These are phyloP conservation scores for Keithomyces neogunnii DNA, from an alignment of 2,329 filamentous ascomycete species.

Conservation along the genomic window DNA sequence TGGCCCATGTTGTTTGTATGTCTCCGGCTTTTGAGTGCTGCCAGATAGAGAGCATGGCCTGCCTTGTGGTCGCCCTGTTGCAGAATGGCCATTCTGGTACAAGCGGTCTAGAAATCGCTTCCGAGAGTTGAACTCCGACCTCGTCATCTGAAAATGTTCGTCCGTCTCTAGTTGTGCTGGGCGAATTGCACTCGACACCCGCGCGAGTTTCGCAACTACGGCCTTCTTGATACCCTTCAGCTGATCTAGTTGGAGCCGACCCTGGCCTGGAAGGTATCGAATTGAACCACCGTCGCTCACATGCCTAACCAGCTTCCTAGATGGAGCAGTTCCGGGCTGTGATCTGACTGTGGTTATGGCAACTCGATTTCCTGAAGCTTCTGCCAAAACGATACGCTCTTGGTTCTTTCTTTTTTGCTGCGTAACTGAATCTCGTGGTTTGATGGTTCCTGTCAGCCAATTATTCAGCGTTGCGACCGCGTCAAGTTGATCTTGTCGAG, in stretches of 20 bases:
- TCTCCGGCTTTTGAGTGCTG: background rate
- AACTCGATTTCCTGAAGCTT: conserved; percentile 15
- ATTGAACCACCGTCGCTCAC: conserved; percentile 17
- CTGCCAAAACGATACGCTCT: conserved; percentile 9
- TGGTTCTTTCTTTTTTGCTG: conserved; percentile 11
- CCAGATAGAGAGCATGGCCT: background rate
- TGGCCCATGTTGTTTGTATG: background rate
- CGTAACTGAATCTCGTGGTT: conserved; percentile 29
- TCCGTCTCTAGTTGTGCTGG: conserved; percentile 50
- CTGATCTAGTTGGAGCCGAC: background rate
- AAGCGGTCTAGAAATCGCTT: conserved; percentile 49
- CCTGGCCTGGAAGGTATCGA: conserved; percentile 13
- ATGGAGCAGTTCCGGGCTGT: background rate
- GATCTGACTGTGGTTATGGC: background rate
- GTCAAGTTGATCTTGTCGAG: conserved; percentile 51
- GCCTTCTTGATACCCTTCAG: background rate
- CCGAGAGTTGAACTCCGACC: conserved; percentile 35
- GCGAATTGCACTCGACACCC: conserved; percentile 13
- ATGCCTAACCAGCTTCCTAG: conserved; percentile 21
- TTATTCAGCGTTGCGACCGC: conserved; percentile 41
- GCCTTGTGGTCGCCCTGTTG: background rate
- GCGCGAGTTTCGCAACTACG: background rate
- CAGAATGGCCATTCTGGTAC: conserved; percentile 30
- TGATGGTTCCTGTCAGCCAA: conserved; percentile 48
- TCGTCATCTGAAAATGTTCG: conserved; percentile 23